A percentile compares a stretch with the other conserved stretches of the same genome.
These are phyloP conservation scores for Cryptococcus depauperatus DNA, from an alignment of 1,284 basidiomycete genomes.

Conservation along the genomic window DNA sequence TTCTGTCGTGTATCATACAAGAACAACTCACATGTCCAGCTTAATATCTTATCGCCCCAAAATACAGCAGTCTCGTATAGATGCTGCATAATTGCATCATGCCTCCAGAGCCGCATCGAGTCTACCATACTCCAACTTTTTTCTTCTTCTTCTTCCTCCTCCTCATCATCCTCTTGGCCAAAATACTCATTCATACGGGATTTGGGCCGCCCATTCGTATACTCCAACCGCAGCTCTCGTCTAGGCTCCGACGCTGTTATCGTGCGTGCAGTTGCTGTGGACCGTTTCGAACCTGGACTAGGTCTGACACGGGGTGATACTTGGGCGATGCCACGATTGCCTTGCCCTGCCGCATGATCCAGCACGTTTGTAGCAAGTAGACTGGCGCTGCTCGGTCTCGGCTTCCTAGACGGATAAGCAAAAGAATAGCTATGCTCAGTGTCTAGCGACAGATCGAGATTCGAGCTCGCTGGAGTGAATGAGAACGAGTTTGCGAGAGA, in stretches of 20 bases:
- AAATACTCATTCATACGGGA: slow-evolving; percentile 3
- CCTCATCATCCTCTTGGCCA: slow-evolving; percentile 40
- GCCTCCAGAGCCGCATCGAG: slow-evolving; percentile 91
- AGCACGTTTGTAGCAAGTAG: slow-evolving; percentile 47
- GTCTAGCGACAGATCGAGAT: slow-evolving; percentile 61
- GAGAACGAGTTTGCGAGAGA: slow-evolving; percentile 68
- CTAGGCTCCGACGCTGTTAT: not conserved
- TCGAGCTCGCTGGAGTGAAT: slow-evolving; percentile 62
- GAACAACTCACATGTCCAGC: slow-evolving; percentile 75
- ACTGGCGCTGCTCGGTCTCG: slow-evolving; percentile 52
- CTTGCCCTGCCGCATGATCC: slow-evolving; percentile 18
- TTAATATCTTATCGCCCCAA: slow-evolving; percentile 95
- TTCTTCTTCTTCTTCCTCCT: slow-evolving; percentile 51
- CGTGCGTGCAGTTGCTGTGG: not conserved
- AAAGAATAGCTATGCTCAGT: slow-evolving; percentile 55
- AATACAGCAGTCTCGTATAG: slow-evolving; percentile 94
- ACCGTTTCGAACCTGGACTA: slow-evolving; percentile 4
- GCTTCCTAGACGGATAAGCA: slow-evolving; percentile 58
- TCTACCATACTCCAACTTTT: slow-evolving; percentile 72
- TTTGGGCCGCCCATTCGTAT: slow-evolving; percentile 4
- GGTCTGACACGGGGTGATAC: slow-evolving; percentile 23
- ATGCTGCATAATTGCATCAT: slow-evolving; percentile 97
- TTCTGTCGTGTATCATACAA: not conserved
- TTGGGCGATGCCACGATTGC: slow-evolving; percentile 26
- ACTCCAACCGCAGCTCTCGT: slow-evolving; percentile 5